These are phyloP conservation scores for Lolium rigidum DNA, from an alignment of 176 grass and related monocot species.

Conservation along the genomic window DNA sequence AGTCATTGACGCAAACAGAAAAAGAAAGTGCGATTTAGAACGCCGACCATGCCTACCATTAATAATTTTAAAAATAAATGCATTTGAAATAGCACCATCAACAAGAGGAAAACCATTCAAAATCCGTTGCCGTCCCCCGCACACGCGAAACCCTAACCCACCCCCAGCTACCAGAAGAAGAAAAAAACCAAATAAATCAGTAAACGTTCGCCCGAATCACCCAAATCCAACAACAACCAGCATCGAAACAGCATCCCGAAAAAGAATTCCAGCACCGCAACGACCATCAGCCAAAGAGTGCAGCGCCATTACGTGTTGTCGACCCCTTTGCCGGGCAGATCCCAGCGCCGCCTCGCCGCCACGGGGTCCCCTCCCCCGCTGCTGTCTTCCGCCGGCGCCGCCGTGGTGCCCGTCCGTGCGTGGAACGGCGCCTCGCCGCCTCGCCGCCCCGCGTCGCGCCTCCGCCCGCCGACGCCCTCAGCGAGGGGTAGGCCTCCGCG, in stretches of 20 bases:
- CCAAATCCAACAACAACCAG: constrained; percentile 31
- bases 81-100: constrained; percentile 11
- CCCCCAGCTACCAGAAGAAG: neutral
- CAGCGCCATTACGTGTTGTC: constrained; percentile 49
- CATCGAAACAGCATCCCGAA: neutral
- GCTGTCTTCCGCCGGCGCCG: constrained; percentile 44
- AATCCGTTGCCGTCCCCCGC: neutral
- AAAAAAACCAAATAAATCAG: neutral
- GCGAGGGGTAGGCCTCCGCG: neutral
- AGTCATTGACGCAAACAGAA: constrained; percentile 15
- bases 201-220: neutral
- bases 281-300: neutral
- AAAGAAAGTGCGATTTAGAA: neutral
- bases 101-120: constrained; percentile 32
- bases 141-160: constrained; percentile 47
- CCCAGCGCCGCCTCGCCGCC: constrained; percentile 51
- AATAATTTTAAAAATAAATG: neutral
- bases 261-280: neutral
- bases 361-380: constrained; percentile 43
- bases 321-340: constrained; percentile 46
- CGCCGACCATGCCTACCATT: too few relatives aligned
- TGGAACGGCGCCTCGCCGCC: constrained; percentile 10
- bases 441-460: too few relatives aligned
- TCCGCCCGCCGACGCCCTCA: neutral
- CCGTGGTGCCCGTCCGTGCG: constrained; percentile 32